phyloP scores from a whole-genome alignment of 805 yeast species.

The Dipodascopsis uninucleata region DNA sequence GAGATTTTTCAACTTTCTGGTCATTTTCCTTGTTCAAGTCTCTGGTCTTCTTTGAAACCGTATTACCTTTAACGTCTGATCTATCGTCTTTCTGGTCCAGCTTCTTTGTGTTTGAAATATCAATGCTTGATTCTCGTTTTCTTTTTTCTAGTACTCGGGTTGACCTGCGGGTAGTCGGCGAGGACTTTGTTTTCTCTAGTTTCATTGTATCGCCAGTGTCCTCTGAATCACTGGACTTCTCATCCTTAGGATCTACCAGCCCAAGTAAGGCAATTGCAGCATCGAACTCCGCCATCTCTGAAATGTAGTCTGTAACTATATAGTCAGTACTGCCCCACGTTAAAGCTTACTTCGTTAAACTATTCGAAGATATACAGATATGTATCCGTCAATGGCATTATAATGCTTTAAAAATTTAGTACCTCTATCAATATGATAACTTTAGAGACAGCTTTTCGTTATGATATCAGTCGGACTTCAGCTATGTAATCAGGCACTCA shows the following conservation, averaged over 20 bases:
- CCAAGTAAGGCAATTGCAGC: slow-evolving; percentile 28
- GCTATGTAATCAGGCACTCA: too few relatives aligned
- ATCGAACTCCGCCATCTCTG: slow-evolving; percentile 24
- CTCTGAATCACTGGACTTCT: slow-evolving; percentile 15
- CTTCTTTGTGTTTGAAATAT: background rate
- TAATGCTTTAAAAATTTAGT: too few relatives aligned
- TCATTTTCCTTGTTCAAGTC: background rate
- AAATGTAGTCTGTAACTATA: background rate
- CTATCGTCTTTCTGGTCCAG: background rate
- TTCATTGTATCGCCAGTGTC: background rate
- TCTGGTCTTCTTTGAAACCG: background rate
- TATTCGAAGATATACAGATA: too few relatives aligned
- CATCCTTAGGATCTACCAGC: slow-evolving; percentile 25
- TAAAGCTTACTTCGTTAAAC: too few relatives aligned
- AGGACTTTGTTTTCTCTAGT: background rate
- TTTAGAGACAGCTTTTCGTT: too few relatives aligned
- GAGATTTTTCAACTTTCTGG: too few relatives aligned
- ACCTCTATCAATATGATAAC: too few relatives aligned
- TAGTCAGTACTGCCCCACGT: too few relatives aligned
- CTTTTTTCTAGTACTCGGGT: background rate
- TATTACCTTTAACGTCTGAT: too few relatives aligned
- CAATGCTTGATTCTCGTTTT: background rate
- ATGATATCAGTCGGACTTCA: too few relatives aligned
- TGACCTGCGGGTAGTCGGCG: slow-evolving; percentile 2
- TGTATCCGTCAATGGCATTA: too few relatives aligned